These are phyloP conservation scores for Botrytis tulipae DNA, from an alignment of 2,329 filamentous ascomycete species.

Conservation along the genomic window DNA sequence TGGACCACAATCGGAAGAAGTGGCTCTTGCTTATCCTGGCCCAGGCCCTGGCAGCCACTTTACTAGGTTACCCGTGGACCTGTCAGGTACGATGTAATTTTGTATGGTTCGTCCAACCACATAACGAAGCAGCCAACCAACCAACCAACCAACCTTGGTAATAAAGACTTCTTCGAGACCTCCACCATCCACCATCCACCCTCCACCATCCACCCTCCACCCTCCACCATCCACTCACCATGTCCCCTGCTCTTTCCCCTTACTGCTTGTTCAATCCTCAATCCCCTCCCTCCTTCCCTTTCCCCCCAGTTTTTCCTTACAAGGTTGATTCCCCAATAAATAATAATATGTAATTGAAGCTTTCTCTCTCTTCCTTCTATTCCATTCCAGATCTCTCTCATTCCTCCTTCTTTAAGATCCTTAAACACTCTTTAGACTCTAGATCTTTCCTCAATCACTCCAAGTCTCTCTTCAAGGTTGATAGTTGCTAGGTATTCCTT, in stretches of 20 bases:
- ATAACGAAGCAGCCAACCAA: too few species aligned
- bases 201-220: background rate
- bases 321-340: background rate
- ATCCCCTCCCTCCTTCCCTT: background rate
- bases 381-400: background rate
- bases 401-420: background rate
- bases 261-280: background rate
- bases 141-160: background rate
- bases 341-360: conserved; percentile 8
- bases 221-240: background rate
- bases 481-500: background rate
- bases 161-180: background rate
- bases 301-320: background rate
- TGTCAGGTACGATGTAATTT: background rate
- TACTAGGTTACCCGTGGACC: background rate
- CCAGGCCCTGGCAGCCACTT: background rate
- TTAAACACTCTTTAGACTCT: background rate
- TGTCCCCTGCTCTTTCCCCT: background rate
- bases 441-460: background rate
- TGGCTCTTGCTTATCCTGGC: background rate
- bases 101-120: background rate
- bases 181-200: background rate
- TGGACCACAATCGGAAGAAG: background rate
- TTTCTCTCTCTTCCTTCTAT: background rate
- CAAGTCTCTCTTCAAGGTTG: background rate